A percentile compares a stretch with the other conserved stretches of the same genome.
These are phyloP conservation scores for Mucor ambiguus DNA, from an alignment of 371 early-diverging fungal species.

Conservation along the genomic window DNA sequence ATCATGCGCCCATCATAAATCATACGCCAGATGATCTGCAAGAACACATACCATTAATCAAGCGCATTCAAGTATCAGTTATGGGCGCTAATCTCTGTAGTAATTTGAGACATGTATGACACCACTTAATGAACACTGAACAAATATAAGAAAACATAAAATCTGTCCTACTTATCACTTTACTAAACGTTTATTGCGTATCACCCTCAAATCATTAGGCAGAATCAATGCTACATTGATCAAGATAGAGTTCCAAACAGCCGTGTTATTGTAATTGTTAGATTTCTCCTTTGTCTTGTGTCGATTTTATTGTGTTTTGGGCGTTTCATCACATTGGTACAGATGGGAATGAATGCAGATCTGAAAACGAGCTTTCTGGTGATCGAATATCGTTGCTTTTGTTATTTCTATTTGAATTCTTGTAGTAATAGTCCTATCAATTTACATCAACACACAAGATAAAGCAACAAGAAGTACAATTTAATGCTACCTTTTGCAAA, in stretches of 20 bases:
- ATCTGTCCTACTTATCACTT: neutral
- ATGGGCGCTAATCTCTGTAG: too few species aligned
- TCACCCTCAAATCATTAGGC: neutral
- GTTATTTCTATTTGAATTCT: conserved; percentile 9
- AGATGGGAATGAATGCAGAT: conserved; percentile 38
- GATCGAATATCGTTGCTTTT: conserved; percentile 21
- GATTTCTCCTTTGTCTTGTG: neutral
- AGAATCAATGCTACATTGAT: neutral
- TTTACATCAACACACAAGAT: neutral
- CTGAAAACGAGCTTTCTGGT: conserved; percentile 32
- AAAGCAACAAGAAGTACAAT: neutral
- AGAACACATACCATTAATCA: too few species aligned
- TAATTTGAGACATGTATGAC: neutral
- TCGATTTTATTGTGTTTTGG: neutral
- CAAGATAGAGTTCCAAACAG: neutral
- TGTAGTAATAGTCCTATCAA: conserved; percentile 13
- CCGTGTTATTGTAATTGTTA: neutral
- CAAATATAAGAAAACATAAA: neutral
- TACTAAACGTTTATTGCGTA: neutral
- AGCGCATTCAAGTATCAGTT: too few species aligned
- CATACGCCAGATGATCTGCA: neutral
- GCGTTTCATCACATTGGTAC: conserved; percentile 24
- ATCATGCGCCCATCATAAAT: neutral
- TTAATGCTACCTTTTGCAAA: conserved; percentile 42
- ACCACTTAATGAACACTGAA: neutral